Conservation (phyloP, 805 yeast species). For the Wickerhamomyces alni region DNA sequence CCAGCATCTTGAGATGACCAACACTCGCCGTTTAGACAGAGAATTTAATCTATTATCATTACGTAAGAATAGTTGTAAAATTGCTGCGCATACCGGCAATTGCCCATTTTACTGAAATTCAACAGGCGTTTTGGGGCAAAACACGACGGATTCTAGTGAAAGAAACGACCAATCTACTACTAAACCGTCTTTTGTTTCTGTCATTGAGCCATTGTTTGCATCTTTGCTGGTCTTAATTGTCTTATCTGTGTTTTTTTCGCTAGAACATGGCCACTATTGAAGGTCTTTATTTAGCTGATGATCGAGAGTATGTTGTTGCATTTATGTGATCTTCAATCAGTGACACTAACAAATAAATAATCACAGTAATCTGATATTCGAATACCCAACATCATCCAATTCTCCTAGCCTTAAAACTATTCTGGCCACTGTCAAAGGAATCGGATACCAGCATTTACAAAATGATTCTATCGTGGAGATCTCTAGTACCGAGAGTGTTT, state of each 20-base stretch:
- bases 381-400: slow-evolving; percentile 28
- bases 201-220: too few species aligned
- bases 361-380: slow-evolving; percentile 29
- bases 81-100: too few species aligned
- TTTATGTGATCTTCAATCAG: not conserved
- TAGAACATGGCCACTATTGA: slow-evolving; percentile 27
- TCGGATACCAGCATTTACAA: slow-evolving; percentile 14
- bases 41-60: too few species aligned
- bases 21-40: too few species aligned
- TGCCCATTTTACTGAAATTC: too few species aligned
- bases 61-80: too few species aligned
- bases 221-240: too few species aligned
- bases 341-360: not conserved
- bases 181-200: too few species aligned
- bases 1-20: too few species aligned
- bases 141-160: too few species aligned
- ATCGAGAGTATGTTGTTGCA: slow-evolving; percentile 28
- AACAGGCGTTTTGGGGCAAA: too few species aligned
- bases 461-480: slow-evolving; percentile 16
- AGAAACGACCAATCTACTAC: too few species aligned
- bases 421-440: slow-evolving; percentile 17
- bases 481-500: slow-evolving; percentile 15
- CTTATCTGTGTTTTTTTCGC: not conserved
- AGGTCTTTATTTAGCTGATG: slow-evolving; percentile 35
- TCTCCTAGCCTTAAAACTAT: slow-evolving; percentile 28